phyloP scores from a whole-genome alignment of 2,329 filamentous ascomycete species.

The Botrytis deweyae region DNA sequence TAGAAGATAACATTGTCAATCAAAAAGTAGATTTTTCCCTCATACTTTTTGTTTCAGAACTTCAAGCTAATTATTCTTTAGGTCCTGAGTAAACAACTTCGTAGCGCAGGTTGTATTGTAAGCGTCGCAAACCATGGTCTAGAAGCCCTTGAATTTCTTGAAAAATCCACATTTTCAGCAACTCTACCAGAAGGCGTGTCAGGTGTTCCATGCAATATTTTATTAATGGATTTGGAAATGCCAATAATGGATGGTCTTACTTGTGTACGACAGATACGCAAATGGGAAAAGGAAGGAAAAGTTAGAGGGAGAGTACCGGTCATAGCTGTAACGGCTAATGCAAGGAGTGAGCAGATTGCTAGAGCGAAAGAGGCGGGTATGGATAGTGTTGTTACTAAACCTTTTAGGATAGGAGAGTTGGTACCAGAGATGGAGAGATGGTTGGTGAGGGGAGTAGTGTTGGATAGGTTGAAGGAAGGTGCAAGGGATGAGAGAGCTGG shows the following conservation, averaged over 20 bases:
- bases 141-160: constrained; percentile 50
- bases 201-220: constrained; percentile 52
- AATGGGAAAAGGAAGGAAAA: constrained; percentile 52
- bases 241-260: constrained; percentile 69
- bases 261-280: constrained; percentile 62
- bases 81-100: constrained; percentile 52
- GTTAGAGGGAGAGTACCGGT: constrained; percentile 46
- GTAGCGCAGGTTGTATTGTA: constrained; percentile 43
- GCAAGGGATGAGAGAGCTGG: constrained; percentile 1
- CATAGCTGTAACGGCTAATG: constrained; percentile 39
- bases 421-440: constrained; percentile 55
- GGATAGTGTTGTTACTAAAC: constrained; percentile 70
- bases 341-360: constrained; percentile 33
- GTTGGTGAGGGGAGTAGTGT: not conserved
- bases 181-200: constrained; percentile 25
- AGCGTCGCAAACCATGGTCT: constrained; percentile 57
- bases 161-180: constrained; percentile 28
- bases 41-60: not conserved
- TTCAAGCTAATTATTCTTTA: constrained; percentile 41
- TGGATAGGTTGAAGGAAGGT: not conserved
- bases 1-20: constrained; percentile 62
- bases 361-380: constrained; percentile 32
- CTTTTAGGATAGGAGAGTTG: constrained; percentile 63
- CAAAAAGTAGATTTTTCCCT: constrained; percentile 1
- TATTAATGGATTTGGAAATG: constrained; percentile 78